phyloP scores from a whole-genome alignment of 169 alveolate species.

The Pseudocohnilembus persalinus region DNA sequence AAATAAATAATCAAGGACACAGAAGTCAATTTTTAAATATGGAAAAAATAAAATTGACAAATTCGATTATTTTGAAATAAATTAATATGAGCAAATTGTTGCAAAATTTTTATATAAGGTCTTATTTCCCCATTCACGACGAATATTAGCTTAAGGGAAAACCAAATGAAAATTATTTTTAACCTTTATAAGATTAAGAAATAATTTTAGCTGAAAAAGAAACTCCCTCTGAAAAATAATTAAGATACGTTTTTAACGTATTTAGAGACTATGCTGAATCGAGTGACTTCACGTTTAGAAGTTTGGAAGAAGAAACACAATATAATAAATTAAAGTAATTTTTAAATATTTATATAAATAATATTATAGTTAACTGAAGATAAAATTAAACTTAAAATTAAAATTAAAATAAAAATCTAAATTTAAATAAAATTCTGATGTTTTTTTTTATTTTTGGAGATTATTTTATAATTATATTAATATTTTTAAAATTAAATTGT shows the following conservation, averaged over 20 bases:
- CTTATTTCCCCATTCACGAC: constrained; percentile 18
- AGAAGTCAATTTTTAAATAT: constrained; percentile 37
- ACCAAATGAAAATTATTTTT: background rate
- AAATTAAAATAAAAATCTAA: no score
- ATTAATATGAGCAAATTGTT: background rate
- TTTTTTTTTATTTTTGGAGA: no score
- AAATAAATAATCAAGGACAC: constrained; percentile 20
- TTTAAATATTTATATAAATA: no score
- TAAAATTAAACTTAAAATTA: no score
- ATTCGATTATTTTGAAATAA: background rate
- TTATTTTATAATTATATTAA: no score
- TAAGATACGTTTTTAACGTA: constrained; percentile 22
- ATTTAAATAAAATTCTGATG: no score
- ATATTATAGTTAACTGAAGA: no score
- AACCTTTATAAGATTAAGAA: background rate
- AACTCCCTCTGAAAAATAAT: background rate
- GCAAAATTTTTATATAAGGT: background rate
- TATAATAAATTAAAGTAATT: background rate
- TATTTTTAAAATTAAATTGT: constrained; percentile 33
- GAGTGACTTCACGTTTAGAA: constrained; percentile 30
- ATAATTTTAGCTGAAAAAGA: background rate
- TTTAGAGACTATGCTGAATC: constrained; percentile 35
- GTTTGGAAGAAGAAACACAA: constrained; percentile 12
- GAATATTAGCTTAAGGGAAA: constrained; percentile 12
- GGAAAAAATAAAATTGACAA: constrained; percentile 36